Percentiles rank a stretch among this genome's conserved stretches.
phyloP scores from a whole-genome alignment of 2,329 filamentous ascomycete species.

The Diaporthe velutina region DNA sequence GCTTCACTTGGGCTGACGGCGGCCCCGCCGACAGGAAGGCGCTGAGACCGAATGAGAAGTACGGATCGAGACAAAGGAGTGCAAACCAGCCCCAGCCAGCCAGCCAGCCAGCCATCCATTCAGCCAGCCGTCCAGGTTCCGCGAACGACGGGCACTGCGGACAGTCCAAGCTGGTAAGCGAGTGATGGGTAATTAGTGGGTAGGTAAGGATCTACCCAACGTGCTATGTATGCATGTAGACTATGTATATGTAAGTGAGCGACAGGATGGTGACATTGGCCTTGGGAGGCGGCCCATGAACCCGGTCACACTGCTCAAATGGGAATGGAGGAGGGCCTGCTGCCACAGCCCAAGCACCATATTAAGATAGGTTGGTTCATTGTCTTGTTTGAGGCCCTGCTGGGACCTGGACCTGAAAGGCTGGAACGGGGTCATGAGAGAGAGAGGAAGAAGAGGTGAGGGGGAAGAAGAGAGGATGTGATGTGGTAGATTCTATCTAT shows the following conservation, averaged over 20 bases:
- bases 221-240: not conserved
- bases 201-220: not conserved
- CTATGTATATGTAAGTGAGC: not conserved
- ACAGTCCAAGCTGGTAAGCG: not conserved
- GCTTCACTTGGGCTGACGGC: conserved; percentile 3
- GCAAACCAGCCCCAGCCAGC: not conserved
- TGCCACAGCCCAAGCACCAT: conserved; percentile 18
- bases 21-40: conserved; percentile 1
- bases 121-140: not conserved
- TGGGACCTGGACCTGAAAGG: not conserved
- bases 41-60: not conserved
- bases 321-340: conserved; percentile 17
- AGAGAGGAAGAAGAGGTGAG: not conserved
- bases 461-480: not conserved
- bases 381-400: conserved; percentile 13
- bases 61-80: conserved; percentile 23
- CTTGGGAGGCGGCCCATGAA: conserved; percentile 22
- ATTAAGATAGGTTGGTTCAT: conserved; percentile 1
- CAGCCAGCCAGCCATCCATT: not conserved
- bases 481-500: not conserved
- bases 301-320: conserved; percentile 23
- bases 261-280: conserved; percentile 9
- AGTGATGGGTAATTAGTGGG: not conserved
- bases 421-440: not conserved
- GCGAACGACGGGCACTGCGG: not conserved